Base-by-base conservation (phyloP, 1,139 yeast genomes). In the Suhomyces bribrorum region DNA sequence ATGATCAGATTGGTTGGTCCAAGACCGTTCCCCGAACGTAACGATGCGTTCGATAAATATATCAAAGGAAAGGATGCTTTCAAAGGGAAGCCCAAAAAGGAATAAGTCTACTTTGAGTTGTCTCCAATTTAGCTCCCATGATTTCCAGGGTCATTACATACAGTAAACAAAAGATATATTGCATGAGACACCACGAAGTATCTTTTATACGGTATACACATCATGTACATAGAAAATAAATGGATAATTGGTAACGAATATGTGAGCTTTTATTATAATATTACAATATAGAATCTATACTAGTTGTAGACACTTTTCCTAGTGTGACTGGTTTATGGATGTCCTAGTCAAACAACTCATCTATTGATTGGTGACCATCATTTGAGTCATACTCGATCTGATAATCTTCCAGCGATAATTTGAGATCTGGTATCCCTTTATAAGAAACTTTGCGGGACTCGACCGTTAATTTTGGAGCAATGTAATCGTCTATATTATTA, bases 31-130 rank as follows among this genome's bases (percentile, higher is more conserved):
- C 79, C 83, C 9, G 89, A 84, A 58, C 75, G 80, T 50, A 84
- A 83, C 53, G 92, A 84, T 60, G 92, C 90, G 2, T 84, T 85
- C 56, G 90, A 85, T 62, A 83, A 83, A 56, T 85, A 85, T 53
- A 65, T 85, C 47, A 79, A 78, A 48, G 79, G 75, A 14, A 55
- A 57, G 31, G 73, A 57, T 40, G 60, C 60, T 2, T 55, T 56
- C 45, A 55, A 53, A 43, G 52, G 53, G 11, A 48, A 46, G 38
- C 53, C 57, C n/a, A n/a, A 28, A 32, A 28, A 12, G 40, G n/a
- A 13, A 9, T n/a, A 5, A 25, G 13, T 25, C 27, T 7, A 25
- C n/a, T n/a, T n/a, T n/a, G n/a, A n/a, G n/a, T n/a, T n/a, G n/a
- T n/a, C n/a, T n/a, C n/a, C n/a, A n/a, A n/a, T n/a, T n/a, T n/a